A percentile compares a stretch with the other conserved stretches of the same genome.
Evolutionary conservation across 768 basidiomycete species (phyloP).

Genomic region (Boletus edulis): DNA sequence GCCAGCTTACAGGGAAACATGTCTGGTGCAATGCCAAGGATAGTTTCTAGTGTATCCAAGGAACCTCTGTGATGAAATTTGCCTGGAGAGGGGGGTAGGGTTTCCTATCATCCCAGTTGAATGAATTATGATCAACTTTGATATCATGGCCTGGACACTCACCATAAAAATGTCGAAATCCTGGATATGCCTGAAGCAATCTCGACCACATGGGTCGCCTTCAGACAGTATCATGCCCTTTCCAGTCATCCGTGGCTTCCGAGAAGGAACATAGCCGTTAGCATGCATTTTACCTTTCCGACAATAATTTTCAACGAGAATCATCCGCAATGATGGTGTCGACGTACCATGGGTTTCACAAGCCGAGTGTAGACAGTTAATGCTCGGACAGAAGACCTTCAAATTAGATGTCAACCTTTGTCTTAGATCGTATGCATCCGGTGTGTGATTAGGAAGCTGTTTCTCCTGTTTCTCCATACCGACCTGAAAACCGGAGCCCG

Average conservation of each 20-base stretch:
- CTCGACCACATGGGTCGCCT: constrained; percentile 29
- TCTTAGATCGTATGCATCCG: constrained; percentile 29
- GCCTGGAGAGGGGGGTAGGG: constrained; percentile 17
- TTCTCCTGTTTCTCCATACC: not conserved
- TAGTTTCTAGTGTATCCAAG: constrained; percentile 27
- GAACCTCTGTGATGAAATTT: constrained; percentile 5
- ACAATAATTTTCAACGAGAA: not conserved
- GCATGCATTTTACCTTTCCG: not conserved
- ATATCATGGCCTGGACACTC: not conserved
- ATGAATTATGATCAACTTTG: not conserved
- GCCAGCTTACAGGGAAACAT: constrained; percentile 49
- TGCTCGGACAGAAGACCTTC: constrained; percentile 43
- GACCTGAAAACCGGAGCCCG: constrained; percentile 14
- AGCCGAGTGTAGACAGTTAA: constrained; percentile 40
- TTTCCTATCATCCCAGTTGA: constrained; percentile 13
- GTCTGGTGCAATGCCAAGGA: constrained; percentile 46
- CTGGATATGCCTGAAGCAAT: constrained; percentile 30
- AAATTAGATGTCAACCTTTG: constrained; percentile 32
- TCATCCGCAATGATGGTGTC: not conserved
- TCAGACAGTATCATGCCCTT: constrained; percentile 26
- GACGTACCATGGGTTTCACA: constrained; percentile 41
- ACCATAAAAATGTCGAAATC: constrained; percentile 26
- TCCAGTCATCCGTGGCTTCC: constrained; percentile 22
- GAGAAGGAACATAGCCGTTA: constrained; percentile 13
- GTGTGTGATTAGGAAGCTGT: constrained; percentile 6